A percentile compares a stretch with the other conserved stretches of the same genome.
These are phyloP conservation scores for Macrolepiota fuliginosa DNA, from an alignment of 768 basidiomycete species.

Conservation along the genomic window DNA sequence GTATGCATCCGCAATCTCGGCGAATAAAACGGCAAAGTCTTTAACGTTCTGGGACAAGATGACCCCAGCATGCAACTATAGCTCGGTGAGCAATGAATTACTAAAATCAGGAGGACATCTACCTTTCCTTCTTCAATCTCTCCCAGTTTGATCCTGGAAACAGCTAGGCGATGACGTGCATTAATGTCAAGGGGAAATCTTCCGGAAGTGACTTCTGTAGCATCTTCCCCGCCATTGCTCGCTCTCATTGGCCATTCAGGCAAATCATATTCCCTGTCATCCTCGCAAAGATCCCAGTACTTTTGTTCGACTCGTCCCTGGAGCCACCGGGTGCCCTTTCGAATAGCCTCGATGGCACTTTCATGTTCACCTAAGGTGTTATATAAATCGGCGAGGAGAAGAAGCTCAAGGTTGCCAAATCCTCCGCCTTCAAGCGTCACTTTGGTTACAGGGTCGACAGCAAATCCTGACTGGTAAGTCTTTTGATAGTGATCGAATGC, in stretches of 20 bases:
- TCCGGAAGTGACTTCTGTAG: constrained; percentile 40
- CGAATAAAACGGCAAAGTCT: constrained; percentile 77
- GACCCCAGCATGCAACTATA: constrained; percentile 72
- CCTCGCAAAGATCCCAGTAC: constrained; percentile 79
- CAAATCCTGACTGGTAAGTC: constrained; percentile 42
- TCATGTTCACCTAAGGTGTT: constrained; percentile 69
- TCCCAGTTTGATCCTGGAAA: constrained; percentile 79
- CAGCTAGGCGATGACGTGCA: constrained; percentile 78
- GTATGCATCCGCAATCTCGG: constrained; percentile 84
- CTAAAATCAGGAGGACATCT: constrained; percentile 14
- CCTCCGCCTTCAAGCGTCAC: constrained; percentile 36
- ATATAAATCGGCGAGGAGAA: constrained; percentile 83
- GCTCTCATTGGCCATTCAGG: constrained; percentile 26
- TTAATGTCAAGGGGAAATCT: constrained; percentile 67
- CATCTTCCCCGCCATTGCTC: constrained; percentile 41
- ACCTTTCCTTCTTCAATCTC: constrained; percentile 84
- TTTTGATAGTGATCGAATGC: constrained; percentile 71
- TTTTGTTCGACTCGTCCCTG: constrained; percentile 72
- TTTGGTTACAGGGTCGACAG: constrained; percentile 24
- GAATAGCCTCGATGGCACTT: constrained; percentile 64
- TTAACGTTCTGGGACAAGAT: constrained; percentile 70
- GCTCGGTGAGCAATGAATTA: not conserved
- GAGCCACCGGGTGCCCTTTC: constrained; percentile 85
- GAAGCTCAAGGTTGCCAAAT: constrained; percentile 68
- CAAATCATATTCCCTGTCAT: constrained; percentile 88